Percentiles rank a stretch among this genome's conserved stretches.
Evolutionary conservation across 2,329 filamentous ascomycete species (phyloP).

Genomic region (Parascedosporium putredinis): DNA sequence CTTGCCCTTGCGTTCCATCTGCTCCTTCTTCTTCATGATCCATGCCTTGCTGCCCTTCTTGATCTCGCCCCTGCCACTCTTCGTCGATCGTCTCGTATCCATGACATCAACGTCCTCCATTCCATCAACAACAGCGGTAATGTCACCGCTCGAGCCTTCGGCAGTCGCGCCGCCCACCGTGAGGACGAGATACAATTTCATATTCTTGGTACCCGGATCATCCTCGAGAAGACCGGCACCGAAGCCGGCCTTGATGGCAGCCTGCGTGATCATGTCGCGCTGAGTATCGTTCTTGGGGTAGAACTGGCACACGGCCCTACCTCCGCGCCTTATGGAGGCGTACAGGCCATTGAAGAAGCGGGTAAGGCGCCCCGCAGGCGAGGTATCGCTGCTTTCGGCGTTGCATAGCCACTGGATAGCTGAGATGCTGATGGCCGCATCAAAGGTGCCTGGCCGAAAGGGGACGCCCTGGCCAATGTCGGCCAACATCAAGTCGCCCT

Average conservation of each 20-base stretch:
- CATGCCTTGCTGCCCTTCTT: conserved; percentile 79
- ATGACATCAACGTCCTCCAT: conserved; percentile 82
- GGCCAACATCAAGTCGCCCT: conserved; percentile 86
- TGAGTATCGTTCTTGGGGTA: conserved; percentile 95
- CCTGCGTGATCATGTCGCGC: conserved; percentile 80
- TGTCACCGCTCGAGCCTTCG: conserved; percentile 56
- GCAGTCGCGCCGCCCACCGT: conserved; percentile 62
- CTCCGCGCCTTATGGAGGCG: conserved; percentile 70
- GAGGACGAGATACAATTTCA: conserved; percentile 90
- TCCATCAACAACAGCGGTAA: conserved; percentile 78
- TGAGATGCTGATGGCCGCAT: conserved; percentile 88
- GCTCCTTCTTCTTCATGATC: conserved; percentile 80
- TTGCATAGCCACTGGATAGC: conserved; percentile 99
- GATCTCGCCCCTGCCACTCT: conserved; percentile 38
- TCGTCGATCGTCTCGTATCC: conserved; percentile 48
- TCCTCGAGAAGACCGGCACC: conserved; percentile 92
- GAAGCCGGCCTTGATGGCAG: conserved; percentile 88
- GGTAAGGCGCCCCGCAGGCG: conserved; percentile 63
- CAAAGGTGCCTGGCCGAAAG: conserved; percentile 84
- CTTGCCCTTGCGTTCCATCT: conserved; percentile 92
- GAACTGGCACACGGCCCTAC: conserved; percentile 89
- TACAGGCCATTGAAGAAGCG: conserved; percentile 93
- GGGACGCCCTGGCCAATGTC: conserved; percentile 95
- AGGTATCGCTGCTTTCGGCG: conserved; percentile 79
- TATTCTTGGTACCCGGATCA: conserved; percentile 90